Percentiles rank a stretch among this genome's conserved stretches.
phyloP scores from a whole-genome alignment of 805 yeast genomes.

The Wickerhamomyces mucosus region DNA sequence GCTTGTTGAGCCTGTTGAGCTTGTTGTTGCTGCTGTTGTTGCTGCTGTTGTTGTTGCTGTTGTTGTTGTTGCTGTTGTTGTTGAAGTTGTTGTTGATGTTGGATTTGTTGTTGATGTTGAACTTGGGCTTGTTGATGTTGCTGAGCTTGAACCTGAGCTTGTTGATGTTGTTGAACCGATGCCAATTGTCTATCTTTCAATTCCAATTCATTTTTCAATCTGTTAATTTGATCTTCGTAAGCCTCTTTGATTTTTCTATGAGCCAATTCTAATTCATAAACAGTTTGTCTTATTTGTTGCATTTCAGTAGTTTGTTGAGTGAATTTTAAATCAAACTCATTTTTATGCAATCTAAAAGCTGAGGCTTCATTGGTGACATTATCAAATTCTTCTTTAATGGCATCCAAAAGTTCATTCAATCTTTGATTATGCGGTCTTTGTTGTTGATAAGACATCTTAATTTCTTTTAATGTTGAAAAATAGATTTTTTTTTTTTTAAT shows the following conservation, averaged over 20 bases:
- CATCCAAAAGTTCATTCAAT: constrained; percentile 78
- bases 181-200: constrained; percentile 56
- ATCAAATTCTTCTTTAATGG: constrained; percentile 86
- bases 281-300: constrained; percentile 89
- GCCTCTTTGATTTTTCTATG: constrained; percentile 93
- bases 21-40: constrained; percentile 8
- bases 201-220: constrained; percentile 81
- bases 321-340: constrained; percentile 83
- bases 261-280: constrained; percentile 86
- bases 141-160: constrained; percentile 24
- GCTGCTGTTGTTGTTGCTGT: constrained; percentile 13
- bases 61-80: constrained; percentile 18
- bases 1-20: constrained; percentile 4
- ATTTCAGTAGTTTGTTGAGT: constrained; percentile 89
- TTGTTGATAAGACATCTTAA: no score
- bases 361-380: constrained; percentile 79
- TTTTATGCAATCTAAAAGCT: constrained; percentile 78
- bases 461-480: no score
- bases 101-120: constrained; percentile 6
- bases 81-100: constrained; percentile 8
- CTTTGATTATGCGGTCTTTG: constrained; percentile 25
- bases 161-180: constrained; percentile 33
- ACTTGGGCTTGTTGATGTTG: constrained; percentile 12
- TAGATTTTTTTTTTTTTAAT: no score
- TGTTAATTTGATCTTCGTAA: constrained; percentile 84